A percentile compares a stretch with the other conserved stretches of the same genome.
phyloP scores from a whole-genome alignment of 495 filamentous ascomycete species.

The Trichoderma asperelloides region DNA sequence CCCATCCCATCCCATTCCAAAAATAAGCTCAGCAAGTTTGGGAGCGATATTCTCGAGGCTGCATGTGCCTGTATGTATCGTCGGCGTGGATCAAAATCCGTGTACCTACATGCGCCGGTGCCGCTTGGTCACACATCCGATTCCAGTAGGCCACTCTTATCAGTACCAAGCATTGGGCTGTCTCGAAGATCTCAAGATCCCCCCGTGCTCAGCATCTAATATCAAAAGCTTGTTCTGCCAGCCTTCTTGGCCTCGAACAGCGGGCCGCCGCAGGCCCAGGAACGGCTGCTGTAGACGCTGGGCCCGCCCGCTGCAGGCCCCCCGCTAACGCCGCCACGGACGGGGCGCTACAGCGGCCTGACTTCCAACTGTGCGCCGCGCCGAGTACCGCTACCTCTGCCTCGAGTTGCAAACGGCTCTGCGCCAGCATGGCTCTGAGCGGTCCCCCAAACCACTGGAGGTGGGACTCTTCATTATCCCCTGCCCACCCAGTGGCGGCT shows the following conservation, averaged over 20 bases:
- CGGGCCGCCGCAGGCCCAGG: background rate
- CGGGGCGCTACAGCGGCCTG: background rate
- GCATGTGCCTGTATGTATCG: too few species aligned
- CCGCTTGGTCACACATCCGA: too few species aligned
- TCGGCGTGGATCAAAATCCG: too few species aligned
- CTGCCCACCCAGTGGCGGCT: conserved; percentile 4
- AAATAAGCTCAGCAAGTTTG: too few species aligned
- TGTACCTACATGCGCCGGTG: too few species aligned
- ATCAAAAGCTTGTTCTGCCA: background rate
- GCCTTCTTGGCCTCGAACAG: background rate
- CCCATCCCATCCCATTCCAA: too few species aligned
- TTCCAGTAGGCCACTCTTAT: too few species aligned
- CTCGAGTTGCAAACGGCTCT: background rate
- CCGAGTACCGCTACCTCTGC: background rate
- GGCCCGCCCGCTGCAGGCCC: background rate
- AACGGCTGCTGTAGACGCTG: background rate
- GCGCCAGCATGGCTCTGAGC: too few species aligned
- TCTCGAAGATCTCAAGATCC: background rate
- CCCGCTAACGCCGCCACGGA: background rate
- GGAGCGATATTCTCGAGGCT: too few species aligned
- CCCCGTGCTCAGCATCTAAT: background rate
- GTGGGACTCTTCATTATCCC: conserved; percentile 4
- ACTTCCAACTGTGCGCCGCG: background rate
- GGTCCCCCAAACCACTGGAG: background rate
- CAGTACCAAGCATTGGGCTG: background rate